Conservation (phyloP, 164 flowering plant species). For the Stephania cephalantha region DNA sequence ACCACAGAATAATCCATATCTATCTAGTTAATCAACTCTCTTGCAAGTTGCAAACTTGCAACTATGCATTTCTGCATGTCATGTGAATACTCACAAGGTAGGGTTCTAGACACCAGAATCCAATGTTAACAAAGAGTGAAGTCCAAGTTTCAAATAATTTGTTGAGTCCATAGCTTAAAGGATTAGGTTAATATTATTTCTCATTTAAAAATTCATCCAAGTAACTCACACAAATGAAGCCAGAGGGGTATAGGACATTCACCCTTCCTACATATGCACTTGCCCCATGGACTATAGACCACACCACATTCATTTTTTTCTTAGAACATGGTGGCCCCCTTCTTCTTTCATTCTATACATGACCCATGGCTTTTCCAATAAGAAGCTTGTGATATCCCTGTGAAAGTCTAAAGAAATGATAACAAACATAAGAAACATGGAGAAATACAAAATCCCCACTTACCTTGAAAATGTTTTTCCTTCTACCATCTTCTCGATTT, state of each 20-base stretch:
- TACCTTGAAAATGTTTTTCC: constrained; percentile 63
- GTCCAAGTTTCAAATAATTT: not conserved
- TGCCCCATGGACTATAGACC: not conserved
- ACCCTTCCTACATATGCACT: not conserved
- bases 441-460: constrained; percentile 4
- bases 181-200: not conserved
- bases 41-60: not conserved
- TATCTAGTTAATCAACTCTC: not conserved
- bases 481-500: constrained; percentile 61
- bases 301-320: not conserved
- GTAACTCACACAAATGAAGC: not conserved
- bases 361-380: not conserved
- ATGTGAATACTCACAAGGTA: not conserved
- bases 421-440: not conserved
- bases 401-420: not conserved
- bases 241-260: not conserved
- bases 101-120: not conserved
- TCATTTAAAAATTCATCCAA: not conserved
- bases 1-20: not conserved
- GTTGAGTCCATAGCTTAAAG: not conserved
- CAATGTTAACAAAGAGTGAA: not conserved
- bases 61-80: not conserved
- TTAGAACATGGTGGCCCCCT: not conserved
- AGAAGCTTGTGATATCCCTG: not conserved
- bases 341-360: not conserved